These are phyloP conservation scores for Penicillium sp. DNA, from an alignment of 2,329 filamentous ascomycete genomes.

Conservation along the genomic window DNA sequence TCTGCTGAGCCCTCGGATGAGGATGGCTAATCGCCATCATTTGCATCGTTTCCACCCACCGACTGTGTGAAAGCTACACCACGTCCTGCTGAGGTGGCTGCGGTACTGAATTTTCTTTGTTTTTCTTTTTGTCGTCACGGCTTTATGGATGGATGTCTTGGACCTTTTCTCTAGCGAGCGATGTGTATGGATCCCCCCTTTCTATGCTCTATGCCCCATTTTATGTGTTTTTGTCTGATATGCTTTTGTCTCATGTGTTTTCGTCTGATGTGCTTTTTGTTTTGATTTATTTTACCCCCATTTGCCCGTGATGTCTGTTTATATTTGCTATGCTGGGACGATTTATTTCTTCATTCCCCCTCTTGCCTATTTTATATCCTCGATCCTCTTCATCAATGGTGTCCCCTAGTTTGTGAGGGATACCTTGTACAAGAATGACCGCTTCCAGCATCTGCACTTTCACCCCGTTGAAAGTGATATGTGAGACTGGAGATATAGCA, in stretches of 20 bases:
- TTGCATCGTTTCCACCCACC: neutral
- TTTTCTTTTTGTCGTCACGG: conserved; percentile 27
- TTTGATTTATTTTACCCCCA: conserved; percentile 12
- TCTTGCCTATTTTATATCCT: conserved; percentile 1
- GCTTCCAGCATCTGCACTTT: conserved; percentile 5
- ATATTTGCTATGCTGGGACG: conserved; percentile 16
- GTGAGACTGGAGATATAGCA: neutral
- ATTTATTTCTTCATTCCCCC: conserved; percentile 11
- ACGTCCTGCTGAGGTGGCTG: conserved; percentile 8
- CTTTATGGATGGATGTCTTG: conserved; percentile 33
- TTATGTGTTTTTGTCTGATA: conserved; percentile 10
- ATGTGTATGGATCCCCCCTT: conserved; percentile 30
- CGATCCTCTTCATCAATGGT: conserved; percentile 9
- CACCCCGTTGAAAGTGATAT: neutral
- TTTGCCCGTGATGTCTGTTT: conserved; percentile 16
- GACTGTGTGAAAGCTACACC: neutral
- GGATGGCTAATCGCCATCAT: conserved; percentile 39
- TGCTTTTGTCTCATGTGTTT: conserved; percentile 10
- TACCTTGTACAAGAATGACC: conserved; percentile 27
- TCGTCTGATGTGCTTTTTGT: conserved; percentile 11
- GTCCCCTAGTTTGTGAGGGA: conserved; percentile 13
- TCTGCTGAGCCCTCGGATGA: conserved; percentile 48
- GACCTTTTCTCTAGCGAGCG: conserved; percentile 35
- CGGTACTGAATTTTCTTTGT: conserved; percentile 14
- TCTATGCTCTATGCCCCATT: conserved; percentile 21